Base-by-base conservation (phyloP, 75 land plant species). In the Isoetes taiwanensis region DNA sequence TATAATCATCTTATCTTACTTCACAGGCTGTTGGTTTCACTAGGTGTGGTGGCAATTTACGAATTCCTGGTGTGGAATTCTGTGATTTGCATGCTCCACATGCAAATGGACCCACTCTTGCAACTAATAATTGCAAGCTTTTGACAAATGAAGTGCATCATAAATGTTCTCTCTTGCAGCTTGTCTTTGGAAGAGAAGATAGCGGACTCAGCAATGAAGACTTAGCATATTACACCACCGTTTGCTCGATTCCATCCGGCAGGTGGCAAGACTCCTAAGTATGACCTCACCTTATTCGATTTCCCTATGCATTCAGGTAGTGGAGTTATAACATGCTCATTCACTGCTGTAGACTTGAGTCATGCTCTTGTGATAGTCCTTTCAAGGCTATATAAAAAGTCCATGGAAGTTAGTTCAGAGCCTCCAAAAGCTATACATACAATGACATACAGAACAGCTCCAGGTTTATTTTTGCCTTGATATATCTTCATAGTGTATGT, bases 121-220 rank as follows among this genome's bases (percentile, higher is more conserved):
- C 71, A 4, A 2, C 59, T 34, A 17, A 34, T 16, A 32, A 3
- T 2, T 5, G 17, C 19, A 26, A 16, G 9, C 14, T n/a, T n/a
- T n/a, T n/a, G n/a, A n/a, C n/a, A n/a, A 26, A 17, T 16, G 35
- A 17, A 34, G n/a, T 54, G 27, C 6, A 16, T 9, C 30, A 27
- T 54, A 10, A 3, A 26, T 6, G 35, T 57, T 16, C 4, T 46
- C 46, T 2, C 4, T 32, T 62, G 54, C 66, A 68, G 71, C 65
- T 68, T 32, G 66, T 68, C 0, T 68, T 68, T 39, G 71, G 71
- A 11, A 50, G 71, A 39, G 71, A 68, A 46, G 71, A 68, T 35
- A 27, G 54, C 17, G 71, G 71, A n/a, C 65, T 68, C 10, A 52
- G 39, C 30, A 68, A 66, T 46, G 41, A 54, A 17, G 71, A 68